These are phyloP conservation scores for Auricularia cornea DNA, from an alignment of 768 basidiomycete genomes.

Conservation along the genomic window DNA sequence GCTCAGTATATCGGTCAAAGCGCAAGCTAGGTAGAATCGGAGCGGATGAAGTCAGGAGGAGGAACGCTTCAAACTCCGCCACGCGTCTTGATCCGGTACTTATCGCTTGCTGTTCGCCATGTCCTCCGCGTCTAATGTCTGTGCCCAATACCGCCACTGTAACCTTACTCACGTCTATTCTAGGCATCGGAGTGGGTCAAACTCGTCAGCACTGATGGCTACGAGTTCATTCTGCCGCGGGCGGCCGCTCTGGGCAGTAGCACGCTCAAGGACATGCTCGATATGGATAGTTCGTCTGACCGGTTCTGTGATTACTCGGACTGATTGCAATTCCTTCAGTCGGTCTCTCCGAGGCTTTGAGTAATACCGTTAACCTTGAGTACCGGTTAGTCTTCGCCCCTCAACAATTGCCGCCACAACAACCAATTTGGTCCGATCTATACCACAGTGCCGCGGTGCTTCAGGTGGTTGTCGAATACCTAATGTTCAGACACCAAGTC, in stretches of 20 bases:
- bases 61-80: too few species aligned
- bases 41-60: too few species aligned
- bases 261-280: constrained; percentile 75
- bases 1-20: too few species aligned
- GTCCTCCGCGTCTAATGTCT: too few species aligned
- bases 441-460: constrained; percentile 49
- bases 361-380: constrained; percentile 58
- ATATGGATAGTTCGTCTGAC: constrained; percentile 48
- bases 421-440: not conserved
- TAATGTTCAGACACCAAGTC: constrained; percentile 76
- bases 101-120: too few species aligned
- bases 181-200: constrained; percentile 54
- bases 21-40: too few species aligned
- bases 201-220: constrained; percentile 70
- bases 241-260: constrained; percentile 72
- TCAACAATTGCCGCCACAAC: not conserved
- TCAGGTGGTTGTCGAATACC: constrained; percentile 86
- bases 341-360: constrained; percentile 64
- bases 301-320: not conserved
- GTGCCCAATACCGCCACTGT: too few species aligned
- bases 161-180: too few species aligned
- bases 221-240: constrained; percentile 67
- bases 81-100: too few species aligned
- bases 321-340: constrained; percentile 31
- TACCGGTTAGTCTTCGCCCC: constrained; percentile 48